phyloP scores from a whole-genome alignment of 495 filamentous ascomycete genomes.

The Neurospora sp. region DNA sequence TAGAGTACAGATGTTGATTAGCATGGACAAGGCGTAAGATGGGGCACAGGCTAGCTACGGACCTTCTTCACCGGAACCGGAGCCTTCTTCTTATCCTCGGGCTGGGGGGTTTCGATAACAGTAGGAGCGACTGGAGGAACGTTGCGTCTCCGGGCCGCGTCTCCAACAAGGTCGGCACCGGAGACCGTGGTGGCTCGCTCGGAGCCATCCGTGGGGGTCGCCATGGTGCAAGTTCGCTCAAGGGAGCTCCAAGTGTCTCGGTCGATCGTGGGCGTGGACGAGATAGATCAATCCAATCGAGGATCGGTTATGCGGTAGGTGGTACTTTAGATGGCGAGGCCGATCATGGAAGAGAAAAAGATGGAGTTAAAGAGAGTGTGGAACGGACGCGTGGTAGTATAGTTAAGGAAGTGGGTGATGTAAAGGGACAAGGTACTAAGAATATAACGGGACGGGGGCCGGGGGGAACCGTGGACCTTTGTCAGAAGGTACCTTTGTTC shows the following conservation, averaged over 20 bases:
- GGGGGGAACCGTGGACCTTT: neutral
- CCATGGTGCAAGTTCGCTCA: constrained; percentile 27
- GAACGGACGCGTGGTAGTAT: constrained; percentile 7
- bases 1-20: constrained; percentile 13
- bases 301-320: constrained; percentile 1
- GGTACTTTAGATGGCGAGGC: constrained; percentile 10
- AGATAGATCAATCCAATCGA: neutral
- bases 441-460: constrained; percentile 3
- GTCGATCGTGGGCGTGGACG: neutral
- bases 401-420: constrained; percentile 3
- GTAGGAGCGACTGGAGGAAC: constrained; percentile 40
- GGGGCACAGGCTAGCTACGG: constrained; percentile 4
- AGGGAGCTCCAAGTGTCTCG: neutral
- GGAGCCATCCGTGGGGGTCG: constrained; percentile 14
- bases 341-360: constrained; percentile 15
- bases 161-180: constrained; percentile 49
- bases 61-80: constrained; percentile 41
- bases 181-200: constrained; percentile 48
- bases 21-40: neutral
- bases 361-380: constrained; percentile 14
- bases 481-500: constrained; percentile 1
- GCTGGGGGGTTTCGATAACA: constrained; percentile 27
- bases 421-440: constrained; percentile 8
- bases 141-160: constrained; percentile 68
- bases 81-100: constrained; percentile 57